phyloP scores from a whole-genome alignment of 495 filamentous ascomycete genomes.

The Neurospora discreta region DNA sequence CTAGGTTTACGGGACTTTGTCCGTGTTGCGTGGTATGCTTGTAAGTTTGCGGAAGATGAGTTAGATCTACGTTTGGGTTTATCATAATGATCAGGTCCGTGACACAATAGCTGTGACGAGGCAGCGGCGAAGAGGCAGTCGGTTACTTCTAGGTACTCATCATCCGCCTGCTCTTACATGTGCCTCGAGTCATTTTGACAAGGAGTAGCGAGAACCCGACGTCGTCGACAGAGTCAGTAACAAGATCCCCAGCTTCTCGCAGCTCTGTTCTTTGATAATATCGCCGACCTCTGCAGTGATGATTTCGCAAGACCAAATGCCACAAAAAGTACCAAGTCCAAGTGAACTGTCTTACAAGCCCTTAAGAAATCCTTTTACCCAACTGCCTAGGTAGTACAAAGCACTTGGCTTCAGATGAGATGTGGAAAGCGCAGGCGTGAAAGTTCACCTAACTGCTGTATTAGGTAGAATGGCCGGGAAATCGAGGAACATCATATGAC shows the following conservation, averaged over 20 bases:
- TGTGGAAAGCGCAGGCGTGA: too few relatives aligned
- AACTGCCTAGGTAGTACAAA: too few relatives aligned
- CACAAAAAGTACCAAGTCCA: not conserved
- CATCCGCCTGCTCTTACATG: not conserved
- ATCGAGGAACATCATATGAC: too few relatives aligned
- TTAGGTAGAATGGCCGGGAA: too few relatives aligned
- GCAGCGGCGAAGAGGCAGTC: not conserved
- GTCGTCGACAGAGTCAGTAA: not conserved
- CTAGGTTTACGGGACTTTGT: not conserved
- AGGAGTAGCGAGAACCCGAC: not conserved
- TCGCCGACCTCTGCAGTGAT: not conserved
- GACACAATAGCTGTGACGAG: not conserved
- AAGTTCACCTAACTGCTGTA: too few relatives aligned
- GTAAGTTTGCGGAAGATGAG: not conserved
- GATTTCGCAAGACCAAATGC: not conserved
- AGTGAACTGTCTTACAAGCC: not conserved
- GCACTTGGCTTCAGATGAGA: too few relatives aligned
- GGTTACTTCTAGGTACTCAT: not conserved
- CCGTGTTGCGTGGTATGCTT: not conserved
- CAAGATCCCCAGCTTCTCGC: not conserved
- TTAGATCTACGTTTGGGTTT: not conserved
- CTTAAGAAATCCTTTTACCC: too few relatives aligned
- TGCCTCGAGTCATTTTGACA: not conserved
- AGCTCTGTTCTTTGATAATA: not conserved
- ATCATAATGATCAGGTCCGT: not conserved